Evolutionary conservation across 2,329 filamentous ascomycete species (phyloP).

Genomic region (Pseudogymnoascus sp.): DNA sequence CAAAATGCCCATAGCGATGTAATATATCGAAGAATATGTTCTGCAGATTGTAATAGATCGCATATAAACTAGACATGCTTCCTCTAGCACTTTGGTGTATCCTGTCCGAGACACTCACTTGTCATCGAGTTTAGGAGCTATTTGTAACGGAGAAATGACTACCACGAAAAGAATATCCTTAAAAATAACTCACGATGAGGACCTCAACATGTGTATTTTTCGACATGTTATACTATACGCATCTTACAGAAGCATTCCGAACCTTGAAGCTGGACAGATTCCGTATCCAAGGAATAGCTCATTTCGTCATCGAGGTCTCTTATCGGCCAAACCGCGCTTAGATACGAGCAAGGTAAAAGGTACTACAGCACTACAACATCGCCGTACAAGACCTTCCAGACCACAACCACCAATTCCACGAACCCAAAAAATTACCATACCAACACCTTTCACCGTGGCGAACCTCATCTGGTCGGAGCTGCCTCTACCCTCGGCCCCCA

Average conservation of each 20-base stretch:
- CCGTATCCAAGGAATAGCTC: background rate
- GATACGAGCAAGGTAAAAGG: slow-evolving; percentile 8
- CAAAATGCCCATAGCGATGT: background rate
- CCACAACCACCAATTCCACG: background rate
- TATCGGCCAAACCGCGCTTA: slow-evolving; percentile 9
- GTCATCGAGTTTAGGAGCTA: background rate
- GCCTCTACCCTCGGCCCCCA: slow-evolving; percentile 12
- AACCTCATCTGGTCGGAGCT: slow-evolving; percentile 25
- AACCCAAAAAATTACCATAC: background rate
- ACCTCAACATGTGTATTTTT: slow-evolving; percentile 45
- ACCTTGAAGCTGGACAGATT: background rate
- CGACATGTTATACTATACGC: slow-evolving; percentile 33
- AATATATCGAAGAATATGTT: background rate
- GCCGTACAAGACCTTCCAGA: background rate
- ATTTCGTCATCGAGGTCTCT: slow-evolving; percentile 8
- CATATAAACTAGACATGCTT: background rate
- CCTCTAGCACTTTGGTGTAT: background rate
- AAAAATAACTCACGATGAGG: slow-evolving; percentile 41
- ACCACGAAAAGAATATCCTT: background rate
- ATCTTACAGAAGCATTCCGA: slow-evolving; percentile 11
- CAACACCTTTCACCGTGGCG: slow-evolving; percentile 24
- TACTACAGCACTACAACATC: slow-evolving; percentile 9
- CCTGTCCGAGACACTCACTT: background rate
- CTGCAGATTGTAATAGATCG: background rate
- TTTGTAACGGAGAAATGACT: background rate